These are phyloP conservation scores for Herpetomonas samuelpessoai DNA, from an alignment of 208 protist genomes.

Conservation along the genomic window DNA sequence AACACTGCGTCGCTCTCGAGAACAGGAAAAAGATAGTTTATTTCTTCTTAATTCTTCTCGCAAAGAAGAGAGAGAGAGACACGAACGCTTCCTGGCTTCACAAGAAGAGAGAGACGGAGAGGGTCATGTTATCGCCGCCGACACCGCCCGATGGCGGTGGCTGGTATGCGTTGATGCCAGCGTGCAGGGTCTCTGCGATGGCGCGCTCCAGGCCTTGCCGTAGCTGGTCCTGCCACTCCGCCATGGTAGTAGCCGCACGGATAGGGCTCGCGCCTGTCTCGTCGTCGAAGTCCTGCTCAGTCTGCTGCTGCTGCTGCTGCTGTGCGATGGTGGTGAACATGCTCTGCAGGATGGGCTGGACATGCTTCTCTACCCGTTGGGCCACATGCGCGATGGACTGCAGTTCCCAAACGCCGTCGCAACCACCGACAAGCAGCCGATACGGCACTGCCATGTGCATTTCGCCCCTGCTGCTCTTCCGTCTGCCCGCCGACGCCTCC, in stretches of 20 bases:
- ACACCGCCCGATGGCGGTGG: neutral
- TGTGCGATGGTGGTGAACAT: neutral
- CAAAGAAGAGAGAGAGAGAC: too few relatives aligned
- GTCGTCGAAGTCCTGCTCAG: neutral
- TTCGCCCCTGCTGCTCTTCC: neutral
- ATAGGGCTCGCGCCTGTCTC: too few relatives aligned
- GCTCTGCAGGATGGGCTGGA: slow-evolving; percentile 17
- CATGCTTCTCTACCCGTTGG: neutral
- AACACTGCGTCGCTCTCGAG: too few relatives aligned
- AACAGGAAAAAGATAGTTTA: too few relatives aligned
- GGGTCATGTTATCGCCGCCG: neutral
- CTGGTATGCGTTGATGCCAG: neutral
- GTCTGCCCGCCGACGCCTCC: neutral
- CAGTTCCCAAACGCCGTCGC: slow-evolving; percentile 24
- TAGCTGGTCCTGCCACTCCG: neutral
- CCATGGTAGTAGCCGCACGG: neutral
- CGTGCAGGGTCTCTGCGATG: neutral
- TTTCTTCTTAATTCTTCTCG: too few relatives aligned
- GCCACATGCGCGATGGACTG: slow-evolving; percentile 15
- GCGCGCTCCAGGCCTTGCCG: neutral
- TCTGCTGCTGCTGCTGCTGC: neutral
- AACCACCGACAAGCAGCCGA: slow-evolving; percentile 18
- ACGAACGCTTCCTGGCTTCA: too few relatives aligned
- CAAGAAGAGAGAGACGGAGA: neutral
- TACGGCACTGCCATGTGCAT: slow-evolving; percentile 8